A percentile compares a stretch with the other conserved stretches of the same genome.
Conservation (phyloP, 1,139 yeast species). For the Wickerhamomyces sp. region DNA sequence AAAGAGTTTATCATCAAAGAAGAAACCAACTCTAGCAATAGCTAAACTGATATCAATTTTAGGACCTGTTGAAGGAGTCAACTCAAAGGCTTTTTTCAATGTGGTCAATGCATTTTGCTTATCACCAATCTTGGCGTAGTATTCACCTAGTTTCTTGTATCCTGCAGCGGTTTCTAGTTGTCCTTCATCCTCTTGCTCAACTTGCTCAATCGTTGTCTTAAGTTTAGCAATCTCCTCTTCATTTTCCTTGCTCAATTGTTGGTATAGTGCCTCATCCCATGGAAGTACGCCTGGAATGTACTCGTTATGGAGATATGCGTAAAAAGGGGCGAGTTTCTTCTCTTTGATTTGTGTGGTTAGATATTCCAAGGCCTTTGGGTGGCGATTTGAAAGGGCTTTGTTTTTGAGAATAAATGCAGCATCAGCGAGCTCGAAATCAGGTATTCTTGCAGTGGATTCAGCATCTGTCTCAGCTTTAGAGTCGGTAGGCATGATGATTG, state of each 20-base stretch:
- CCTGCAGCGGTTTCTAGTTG: constrained; percentile 76
- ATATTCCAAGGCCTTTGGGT: constrained; percentile 39
- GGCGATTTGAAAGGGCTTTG: constrained; percentile 33
- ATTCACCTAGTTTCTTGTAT: constrained; percentile 80
- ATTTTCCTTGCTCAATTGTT: constrained; percentile 47
- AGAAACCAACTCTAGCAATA: constrained; percentile 80
- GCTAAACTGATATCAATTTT: constrained; percentile 84
- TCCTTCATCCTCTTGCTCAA: constrained; percentile 87
- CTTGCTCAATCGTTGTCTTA: constrained; percentile 60
- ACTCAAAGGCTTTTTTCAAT: constrained; percentile 67
- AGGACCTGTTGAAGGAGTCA: constrained; percentile 82
- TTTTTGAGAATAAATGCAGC: constrained; percentile 60
- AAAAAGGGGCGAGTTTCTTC: constrained; percentile 80
- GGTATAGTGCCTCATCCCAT: constrained; percentile 58
- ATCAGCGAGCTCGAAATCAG: constrained; percentile 78
- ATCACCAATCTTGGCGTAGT: constrained; percentile 82
- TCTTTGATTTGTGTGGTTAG: constrained; percentile 51
- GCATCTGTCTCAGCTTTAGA: too few species aligned
- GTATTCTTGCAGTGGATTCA: constrained; percentile 42
- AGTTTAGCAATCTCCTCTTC: constrained; percentile 50
- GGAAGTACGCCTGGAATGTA: constrained; percentile 30
- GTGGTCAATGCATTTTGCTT: constrained; percentile 67
- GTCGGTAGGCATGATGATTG: too few species aligned
- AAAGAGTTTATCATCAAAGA: constrained; percentile 70
- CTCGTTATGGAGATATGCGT: constrained; percentile 58